These are phyloP conservation scores for Limnanthes douglasii DNA, from an alignment of 345 rosid genomes.

Conservation along the genomic window DNA sequence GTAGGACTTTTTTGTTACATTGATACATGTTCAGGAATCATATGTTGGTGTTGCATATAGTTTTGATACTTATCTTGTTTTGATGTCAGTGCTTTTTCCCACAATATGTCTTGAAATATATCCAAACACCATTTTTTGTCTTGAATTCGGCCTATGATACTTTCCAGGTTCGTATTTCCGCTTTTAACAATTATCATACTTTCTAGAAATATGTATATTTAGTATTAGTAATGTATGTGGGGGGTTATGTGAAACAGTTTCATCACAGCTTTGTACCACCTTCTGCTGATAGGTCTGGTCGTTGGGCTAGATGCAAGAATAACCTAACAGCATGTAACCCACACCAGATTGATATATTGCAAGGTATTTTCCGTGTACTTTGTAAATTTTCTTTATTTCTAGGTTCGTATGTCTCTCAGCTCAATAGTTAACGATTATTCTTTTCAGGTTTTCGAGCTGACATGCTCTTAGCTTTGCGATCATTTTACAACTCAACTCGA, in stretches of 20 bases:
- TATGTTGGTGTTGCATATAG: too few species aligned
- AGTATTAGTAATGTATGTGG: background rate
- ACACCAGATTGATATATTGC: constrained; percentile 38
- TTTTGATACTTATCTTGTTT: constrained; percentile 1
- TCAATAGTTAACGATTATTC: background rate
- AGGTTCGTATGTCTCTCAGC: background rate
- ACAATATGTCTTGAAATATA: constrained; percentile 51
- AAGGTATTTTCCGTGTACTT: constrained; percentile 24
- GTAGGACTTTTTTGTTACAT: too few species aligned
- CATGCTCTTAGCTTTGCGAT: constrained; percentile 41
- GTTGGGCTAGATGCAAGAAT: constrained; percentile 66
- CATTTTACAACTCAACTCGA: constrained; percentile 25
- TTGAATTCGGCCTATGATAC: constrained; percentile 89
- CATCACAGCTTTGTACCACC: constrained; percentile 78
- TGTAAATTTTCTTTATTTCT: background rate
- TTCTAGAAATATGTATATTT: background rate
- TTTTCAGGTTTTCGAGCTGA: constrained; percentile 55
- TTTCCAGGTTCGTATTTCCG: constrained; percentile 35
- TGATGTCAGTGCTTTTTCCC: constrained; percentile 80
- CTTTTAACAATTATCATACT: background rate
- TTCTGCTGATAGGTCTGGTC: constrained; percentile 48
- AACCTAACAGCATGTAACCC: constrained; percentile 36
- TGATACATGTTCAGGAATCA: too few species aligned
- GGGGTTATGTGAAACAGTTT: constrained; percentile 39
- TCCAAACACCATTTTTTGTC: constrained; percentile 60